Evolutionary conservation across 2,329 filamentous ascomycete genomes (phyloP).

Genomic region (Stagonosporopsis tanaceti): DNA sequence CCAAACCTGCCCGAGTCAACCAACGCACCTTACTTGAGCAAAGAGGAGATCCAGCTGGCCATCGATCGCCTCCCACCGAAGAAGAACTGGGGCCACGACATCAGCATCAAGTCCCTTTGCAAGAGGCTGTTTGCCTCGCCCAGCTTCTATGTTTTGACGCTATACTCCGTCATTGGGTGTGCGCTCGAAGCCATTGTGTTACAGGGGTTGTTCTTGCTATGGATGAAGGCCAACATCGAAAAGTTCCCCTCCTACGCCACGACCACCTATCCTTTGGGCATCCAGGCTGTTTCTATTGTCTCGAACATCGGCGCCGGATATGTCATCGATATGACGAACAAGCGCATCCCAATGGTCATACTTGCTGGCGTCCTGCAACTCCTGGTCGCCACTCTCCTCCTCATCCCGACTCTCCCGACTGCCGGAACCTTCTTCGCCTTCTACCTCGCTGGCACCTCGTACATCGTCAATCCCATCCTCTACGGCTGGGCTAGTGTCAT

Average conservation of each 20-base stretch:
- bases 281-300: constrained; percentile 64
- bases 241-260: constrained; percentile 55
- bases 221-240: constrained; percentile 32
- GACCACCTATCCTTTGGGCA: constrained; percentile 66
- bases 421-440: constrained; percentile 49
- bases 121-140: constrained; percentile 35
- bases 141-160: constrained; percentile 50
- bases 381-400: constrained; percentile 42
- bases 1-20: constrained; percentile 39
- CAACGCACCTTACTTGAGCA: constrained; percentile 33
- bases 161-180: constrained; percentile 49
- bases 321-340: constrained; percentile 50
- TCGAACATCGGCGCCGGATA: constrained; percentile 53
- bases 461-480: constrained; percentile 52
- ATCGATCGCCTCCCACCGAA: constrained; percentile 37
- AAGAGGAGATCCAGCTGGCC: constrained; percentile 37
- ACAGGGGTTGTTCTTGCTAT: constrained; percentile 37
- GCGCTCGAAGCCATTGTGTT: constrained; percentile 48
- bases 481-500: constrained; percentile 54
- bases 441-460: constrained; percentile 51
- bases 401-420: constrained; percentile 44
- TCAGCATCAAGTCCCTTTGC: constrained; percentile 32
- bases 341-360: constrained; percentile 48
- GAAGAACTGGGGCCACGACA: constrained; percentile 35
- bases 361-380: constrained; percentile 47